A percentile compares a stretch with the other conserved stretches of the same genome.
Conservation (phyloP, 2,329 filamentous ascomycete species). For the Trichothecium sympodiale region DNA sequence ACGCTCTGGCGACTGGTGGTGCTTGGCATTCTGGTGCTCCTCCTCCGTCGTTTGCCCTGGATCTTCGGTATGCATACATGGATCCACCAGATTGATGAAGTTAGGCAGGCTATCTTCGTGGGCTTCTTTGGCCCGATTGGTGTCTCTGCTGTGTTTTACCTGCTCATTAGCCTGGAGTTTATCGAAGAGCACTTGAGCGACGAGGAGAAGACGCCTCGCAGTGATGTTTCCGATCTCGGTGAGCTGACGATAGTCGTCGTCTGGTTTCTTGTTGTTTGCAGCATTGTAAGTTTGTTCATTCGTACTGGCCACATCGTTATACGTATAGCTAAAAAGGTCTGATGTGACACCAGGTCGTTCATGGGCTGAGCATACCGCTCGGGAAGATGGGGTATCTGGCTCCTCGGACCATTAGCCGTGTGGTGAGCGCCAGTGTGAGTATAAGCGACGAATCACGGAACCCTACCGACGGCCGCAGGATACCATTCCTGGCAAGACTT, state of each 20-base stretch:
- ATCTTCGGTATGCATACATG: slow-evolving; percentile 59
- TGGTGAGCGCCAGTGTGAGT: slow-evolving; percentile 11
- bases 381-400: slow-evolving; percentile 55
- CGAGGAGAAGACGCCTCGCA: slow-evolving; percentile 47
- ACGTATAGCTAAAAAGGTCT: background rate
- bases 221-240: slow-evolving; percentile 53
- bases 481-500: too few species aligned
- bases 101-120: slow-evolving; percentile 69
- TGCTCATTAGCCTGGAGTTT: slow-evolving; percentile 73
- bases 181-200: slow-evolving; percentile 38
- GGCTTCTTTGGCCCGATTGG: slow-evolving; percentile 92
- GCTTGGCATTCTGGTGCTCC: slow-evolving; percentile 64
- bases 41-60: slow-evolving; percentile 68
- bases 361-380: slow-evolving; percentile 72
- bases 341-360: slow-evolving; percentile 42
- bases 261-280: slow-evolving; percentile 79
- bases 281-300: slow-evolving; percentile 49
- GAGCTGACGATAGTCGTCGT: slow-evolving; percentile 64
- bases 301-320: background rate
- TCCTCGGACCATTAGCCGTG: slow-evolving; percentile 41
- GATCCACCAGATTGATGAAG: slow-evolving; percentile 68
- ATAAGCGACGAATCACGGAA: too few species aligned
- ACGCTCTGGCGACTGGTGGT: slow-evolving; percentile 62
- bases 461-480: too few species aligned
- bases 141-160: slow-evolving; percentile 81